phyloP scores from a whole-genome alignment of 768 basidiomycete species.

The Fomitopsis pulvina region DNA sequence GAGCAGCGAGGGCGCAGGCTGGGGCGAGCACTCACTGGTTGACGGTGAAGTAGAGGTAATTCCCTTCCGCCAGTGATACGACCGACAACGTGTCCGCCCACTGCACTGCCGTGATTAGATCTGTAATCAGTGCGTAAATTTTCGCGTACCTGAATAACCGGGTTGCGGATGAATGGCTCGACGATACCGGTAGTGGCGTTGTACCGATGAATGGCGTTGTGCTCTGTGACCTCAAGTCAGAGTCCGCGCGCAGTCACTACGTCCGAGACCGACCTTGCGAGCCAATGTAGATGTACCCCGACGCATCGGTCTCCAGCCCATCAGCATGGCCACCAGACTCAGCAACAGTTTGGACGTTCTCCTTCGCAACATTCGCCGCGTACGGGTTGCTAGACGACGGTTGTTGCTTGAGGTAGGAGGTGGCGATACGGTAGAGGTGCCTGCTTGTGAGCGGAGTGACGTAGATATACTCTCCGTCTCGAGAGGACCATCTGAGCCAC shows the following conservation, averaged over 20 bases:
- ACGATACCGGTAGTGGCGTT: constrained; percentile 7
- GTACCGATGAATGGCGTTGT: constrained; percentile 10
- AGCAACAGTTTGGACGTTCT: constrained; percentile 4
- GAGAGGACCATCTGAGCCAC: neutral
- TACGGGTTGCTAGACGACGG: constrained; percentile 9
- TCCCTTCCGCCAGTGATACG: constrained; percentile 9
- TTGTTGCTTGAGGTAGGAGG: constrained; percentile 11
- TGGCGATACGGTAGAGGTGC: constrained; percentile 12
- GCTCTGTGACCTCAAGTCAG: constrained; percentile 8
- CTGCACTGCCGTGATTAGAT: neutral
- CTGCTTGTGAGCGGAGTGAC: constrained; percentile 9
- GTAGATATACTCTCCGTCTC: constrained; percentile 12
- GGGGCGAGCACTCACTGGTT: too few species aligned
- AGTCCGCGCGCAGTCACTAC: neutral
- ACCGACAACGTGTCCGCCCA: constrained; percentile 16
- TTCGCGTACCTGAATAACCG: constrained; percentile 12
- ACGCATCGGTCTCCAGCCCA: constrained; percentile 10
- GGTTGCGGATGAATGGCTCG: constrained; percentile 12
- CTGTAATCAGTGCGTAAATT: neutral
- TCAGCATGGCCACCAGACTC: constrained; percentile 10
- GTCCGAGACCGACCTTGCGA: constrained; percentile 5
- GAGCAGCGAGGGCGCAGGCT: neutral
- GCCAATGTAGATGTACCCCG: constrained; percentile 9
- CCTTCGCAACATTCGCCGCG: constrained; percentile 5
- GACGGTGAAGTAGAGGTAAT: constrained; percentile 15